phyloP scores from a whole-genome alignment of 306 rosid species.

The Oemleria cerasiformis region DNA sequence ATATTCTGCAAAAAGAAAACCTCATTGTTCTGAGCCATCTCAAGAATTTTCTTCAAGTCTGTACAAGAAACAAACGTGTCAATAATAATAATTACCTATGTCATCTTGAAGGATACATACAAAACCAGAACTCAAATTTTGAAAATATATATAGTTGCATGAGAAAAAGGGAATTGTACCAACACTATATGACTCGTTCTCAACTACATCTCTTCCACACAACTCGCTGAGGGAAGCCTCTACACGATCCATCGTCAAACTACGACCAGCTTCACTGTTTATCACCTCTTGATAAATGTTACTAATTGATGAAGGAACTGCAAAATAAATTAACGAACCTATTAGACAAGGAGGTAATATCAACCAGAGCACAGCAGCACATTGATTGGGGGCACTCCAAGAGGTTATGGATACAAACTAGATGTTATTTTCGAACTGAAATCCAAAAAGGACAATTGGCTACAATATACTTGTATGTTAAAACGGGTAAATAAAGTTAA shows the following conservation, averaged over 20 bases:
- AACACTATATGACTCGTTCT: conserved; percentile 49
- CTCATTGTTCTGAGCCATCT: conserved; percentile 75
- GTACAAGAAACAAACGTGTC: conserved; percentile 29
- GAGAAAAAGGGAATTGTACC: conserved; percentile 42
- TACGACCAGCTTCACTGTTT: conserved; percentile 66
- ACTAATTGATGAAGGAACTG: conserved; percentile 66
- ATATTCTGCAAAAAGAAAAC: conserved; percentile 30
- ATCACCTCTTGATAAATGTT: conserved; percentile 65
- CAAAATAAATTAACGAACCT: conserved; percentile 28
- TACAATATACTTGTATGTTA: too few relatives aligned
- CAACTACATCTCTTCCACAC: conserved; percentile 31
- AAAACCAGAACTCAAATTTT: background rate
- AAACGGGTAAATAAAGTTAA: too few relatives aligned
- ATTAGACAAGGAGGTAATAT: conserved; percentile 17
- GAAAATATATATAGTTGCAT: conserved; percentile 14
- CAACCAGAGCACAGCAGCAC: background rate
- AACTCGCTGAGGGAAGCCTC: conserved; percentile 58
- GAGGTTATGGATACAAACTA: too few relatives aligned
- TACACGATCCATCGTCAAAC: conserved; percentile 63
- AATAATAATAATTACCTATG: conserved; percentile 13
- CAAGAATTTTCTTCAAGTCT: conserved; percentile 72
- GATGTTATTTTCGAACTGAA: too few relatives aligned
- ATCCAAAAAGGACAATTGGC: too few relatives aligned
- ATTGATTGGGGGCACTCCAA: too few relatives aligned
- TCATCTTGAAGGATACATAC: conserved; percentile 9